Evolutionary conservation across 345 rosid genomes (phyloP).

Genomic region (Boechera divaricarpa): DNA sequence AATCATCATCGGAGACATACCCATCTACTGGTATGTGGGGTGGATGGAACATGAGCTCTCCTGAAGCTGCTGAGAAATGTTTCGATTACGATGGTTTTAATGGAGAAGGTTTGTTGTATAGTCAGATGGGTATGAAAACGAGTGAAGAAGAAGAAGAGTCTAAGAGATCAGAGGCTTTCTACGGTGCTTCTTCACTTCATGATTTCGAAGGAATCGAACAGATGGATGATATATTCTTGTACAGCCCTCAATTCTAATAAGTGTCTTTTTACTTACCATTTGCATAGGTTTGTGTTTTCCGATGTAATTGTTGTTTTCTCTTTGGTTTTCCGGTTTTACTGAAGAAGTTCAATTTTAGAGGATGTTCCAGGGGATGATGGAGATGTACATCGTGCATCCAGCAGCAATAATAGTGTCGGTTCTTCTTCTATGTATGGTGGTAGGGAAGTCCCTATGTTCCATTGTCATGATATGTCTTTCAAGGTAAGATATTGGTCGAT

Average conservation of each 20-base stretch:
- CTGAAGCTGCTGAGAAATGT: slow-evolving; percentile 41
- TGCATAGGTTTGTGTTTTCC: slow-evolving; percentile 31
- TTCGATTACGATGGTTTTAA: slow-evolving; percentile 39
- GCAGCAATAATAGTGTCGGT: slow-evolving; percentile 39
- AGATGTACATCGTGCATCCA: slow-evolving; percentile 32
- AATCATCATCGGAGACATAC: slow-evolving; percentile 44
- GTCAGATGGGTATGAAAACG: slow-evolving; percentile 39
- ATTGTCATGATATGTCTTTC: slow-evolving; percentile 40
- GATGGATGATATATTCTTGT: slow-evolving; percentile 80
- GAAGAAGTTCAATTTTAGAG: slow-evolving; percentile 49
- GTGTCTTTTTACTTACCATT: slow-evolving; percentile 7
- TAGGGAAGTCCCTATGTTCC: slow-evolving; percentile 38
- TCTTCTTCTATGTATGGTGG: slow-evolving; percentile 42
- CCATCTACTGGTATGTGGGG: slow-evolving; percentile 44
- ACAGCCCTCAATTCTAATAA: slow-evolving; percentile 40
- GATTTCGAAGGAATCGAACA: slow-evolving; percentile 59
- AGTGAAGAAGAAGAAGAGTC: slow-evolving; percentile 46
- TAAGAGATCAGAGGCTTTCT: slow-evolving; percentile 39
- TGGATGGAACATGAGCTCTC: slow-evolving; percentile 44
- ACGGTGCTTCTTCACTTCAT: slow-evolving; percentile 47
- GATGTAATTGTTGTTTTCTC: slow-evolving; percentile 29
- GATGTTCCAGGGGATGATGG: slow-evolving; percentile 48
- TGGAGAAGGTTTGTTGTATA: slow-evolving; percentile 29
- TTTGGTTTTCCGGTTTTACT: slow-evolving; percentile 25
- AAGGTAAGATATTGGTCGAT: slow-evolving; percentile 28